Base-by-base conservation (phyloP, 176 grass and related monocot genomes). In the Zoysia pacifica region DNA sequence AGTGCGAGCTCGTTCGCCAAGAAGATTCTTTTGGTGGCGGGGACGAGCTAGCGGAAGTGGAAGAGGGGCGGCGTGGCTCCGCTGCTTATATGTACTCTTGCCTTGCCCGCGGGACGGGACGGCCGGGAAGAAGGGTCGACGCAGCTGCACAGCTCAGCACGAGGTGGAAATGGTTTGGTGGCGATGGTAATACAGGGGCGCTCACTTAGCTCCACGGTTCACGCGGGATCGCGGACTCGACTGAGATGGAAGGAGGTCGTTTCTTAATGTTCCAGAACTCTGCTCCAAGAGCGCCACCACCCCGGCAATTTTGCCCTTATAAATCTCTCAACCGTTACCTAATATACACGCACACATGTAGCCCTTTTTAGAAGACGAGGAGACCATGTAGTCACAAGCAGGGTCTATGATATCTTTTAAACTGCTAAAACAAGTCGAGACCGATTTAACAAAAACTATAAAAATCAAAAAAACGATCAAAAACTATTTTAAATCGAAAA, bases 141-240 rank as follows among this genome's bases (percentile, higher is more conserved):
- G 86, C 36, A 78, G 58, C 16, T 82, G 85, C 76, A 79, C 54
- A 80, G 76, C 87, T 84, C 64, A 56, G 64, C 36, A 4, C 47
- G 35, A 36, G 60, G 52, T 81, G 86, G 48, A 48, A 52, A 45
- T 47, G 54, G 53, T 72, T 42, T 72, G 76, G 73, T 77, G 50
- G 28, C 28, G 28, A 0, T 0, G 4, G 56, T 3, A 28, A 58
- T 62, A 20, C 13, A 36, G 2, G 53, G 66, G 28, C 76, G 51
- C 73, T 28, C 28, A 28, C 28, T 28, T 28, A 28, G 28, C 28
- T 81, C 46, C 53, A 63, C 63, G 70, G 41, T 69, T 49, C 58
- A 89, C 87, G 87, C 87, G 87, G 78, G 47, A 5, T 67, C 3
- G 87, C 62, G 61, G 87, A 85, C 87, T 66, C 35, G 67, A n/a